Evolutionary conservation across 1,284 basidiomycete species (phyloP), one percentile per base, ranked within the genome.

Genomic region (Anthracocystis walkeri): DNA sequence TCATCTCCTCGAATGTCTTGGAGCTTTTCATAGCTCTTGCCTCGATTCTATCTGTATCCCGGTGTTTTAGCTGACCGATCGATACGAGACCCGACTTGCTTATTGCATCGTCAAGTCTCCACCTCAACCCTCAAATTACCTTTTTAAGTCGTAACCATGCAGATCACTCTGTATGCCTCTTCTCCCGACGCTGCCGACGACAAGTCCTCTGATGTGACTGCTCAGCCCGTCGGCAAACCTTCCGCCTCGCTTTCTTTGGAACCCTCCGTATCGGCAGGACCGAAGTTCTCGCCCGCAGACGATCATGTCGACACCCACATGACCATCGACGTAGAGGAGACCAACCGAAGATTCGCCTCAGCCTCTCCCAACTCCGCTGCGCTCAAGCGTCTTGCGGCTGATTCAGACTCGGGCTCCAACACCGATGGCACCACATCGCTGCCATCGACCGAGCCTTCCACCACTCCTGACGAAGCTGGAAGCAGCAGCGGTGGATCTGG

Each of bases 51-150:
- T 25, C 16, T 58, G 58, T 65, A 65, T 71, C 62, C 63, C 65
- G 65, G 70, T 73, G 70, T 73, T 61, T 73, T 67, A 67, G 70
- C 70, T 73, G 70, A 73, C 65, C 70, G 70, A 73, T 65, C 48
- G 68, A 71, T 65, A 65, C 68, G 58, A 69, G 53, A 58, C 45
- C 7, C 59, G 49, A 58, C 50, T 40, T 53, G 27, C 10, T 12
- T 18, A 4, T 38, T 29, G 25, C 48, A 48, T 35, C 41, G 20
- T 31, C 44, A 49, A 44, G 56, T 59, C 53, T 64, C 50, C 51
- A 25, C 5, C 40, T 42, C 45, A 44, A 16, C 35, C 5, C 35
- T 16, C 25, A 29, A 25, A 38, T 38, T 29, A 3, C 42, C 40
- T 31, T 16, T 31, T 20, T 40, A 31, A 45, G 14, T 21, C 58